phyloP scores from a whole-genome alignment of 1,284 basidiomycete species.

The Tilletia caries region DNA sequence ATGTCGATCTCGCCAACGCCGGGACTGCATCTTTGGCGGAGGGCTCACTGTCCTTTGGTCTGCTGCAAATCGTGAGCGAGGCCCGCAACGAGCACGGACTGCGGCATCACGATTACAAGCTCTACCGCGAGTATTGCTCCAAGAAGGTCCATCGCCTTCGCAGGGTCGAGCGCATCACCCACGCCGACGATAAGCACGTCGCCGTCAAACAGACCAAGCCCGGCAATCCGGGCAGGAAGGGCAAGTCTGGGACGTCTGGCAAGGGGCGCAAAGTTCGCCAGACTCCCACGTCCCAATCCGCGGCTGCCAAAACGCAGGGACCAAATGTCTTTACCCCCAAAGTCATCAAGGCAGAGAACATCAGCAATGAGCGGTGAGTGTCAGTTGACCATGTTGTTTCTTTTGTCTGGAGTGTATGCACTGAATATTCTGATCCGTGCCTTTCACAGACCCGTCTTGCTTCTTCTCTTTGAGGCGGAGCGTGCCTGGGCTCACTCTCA shows the following conservation, averaged over 20 bases:
- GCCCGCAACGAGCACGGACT: conserved; percentile 86
- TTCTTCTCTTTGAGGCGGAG: conserved; percentile 82
- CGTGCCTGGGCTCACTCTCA: conserved; percentile 87
- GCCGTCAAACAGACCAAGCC: conserved; percentile 25
- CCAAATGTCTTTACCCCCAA: conserved; percentile 5
- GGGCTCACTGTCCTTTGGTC: conserved; percentile 55
- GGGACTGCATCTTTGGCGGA: conserved; percentile 10
- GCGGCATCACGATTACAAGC: conserved; percentile 78
- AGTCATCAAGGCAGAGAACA: background rate
- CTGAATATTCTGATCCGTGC: background rate
- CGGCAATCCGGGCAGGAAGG: conserved; percentile 22
- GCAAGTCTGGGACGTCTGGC: conserved; percentile 8
- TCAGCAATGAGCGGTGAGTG: conserved; percentile 2
- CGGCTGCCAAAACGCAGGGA: background rate
- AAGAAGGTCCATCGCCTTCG: conserved; percentile 84
- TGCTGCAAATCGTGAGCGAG: conserved; percentile 77
- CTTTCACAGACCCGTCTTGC: conserved; percentile 61
- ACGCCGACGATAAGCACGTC: conserved; percentile 53
- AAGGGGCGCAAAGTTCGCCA: conserved; percentile 12
- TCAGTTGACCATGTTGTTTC: background rate
- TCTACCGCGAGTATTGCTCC: conserved; percentile 77
- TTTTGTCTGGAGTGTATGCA: background rate
- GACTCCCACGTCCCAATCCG: background rate
- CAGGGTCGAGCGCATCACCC: conserved; percentile 75
- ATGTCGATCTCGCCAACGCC: conserved; percentile 23